These are phyloP conservation scores for Colletotrichum ledebouriae DNA, from an alignment of 2,329 filamentous ascomycete genomes.

Conservation along the genomic window DNA sequence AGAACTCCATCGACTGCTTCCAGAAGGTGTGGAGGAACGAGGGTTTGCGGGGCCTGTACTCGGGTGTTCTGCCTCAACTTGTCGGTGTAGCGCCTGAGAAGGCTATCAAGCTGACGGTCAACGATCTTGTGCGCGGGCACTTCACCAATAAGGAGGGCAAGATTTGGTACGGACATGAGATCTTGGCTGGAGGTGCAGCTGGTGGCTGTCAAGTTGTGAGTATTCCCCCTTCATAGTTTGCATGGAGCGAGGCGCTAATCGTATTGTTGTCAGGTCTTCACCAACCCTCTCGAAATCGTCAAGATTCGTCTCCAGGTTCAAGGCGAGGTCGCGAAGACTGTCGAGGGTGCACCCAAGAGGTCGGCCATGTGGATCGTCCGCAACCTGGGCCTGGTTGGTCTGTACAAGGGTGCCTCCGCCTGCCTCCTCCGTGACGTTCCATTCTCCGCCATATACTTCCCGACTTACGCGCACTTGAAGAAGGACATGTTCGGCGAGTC, in stretches of 20 bases:
- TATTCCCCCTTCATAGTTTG: constrained; percentile 46
- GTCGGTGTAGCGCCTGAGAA: constrained; percentile 99
- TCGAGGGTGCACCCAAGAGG: constrained; percentile 85
- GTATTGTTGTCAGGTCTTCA: constrained; percentile 78
- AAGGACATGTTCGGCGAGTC: constrained; percentile 93
- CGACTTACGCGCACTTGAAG: constrained; percentile 95
- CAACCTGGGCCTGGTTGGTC: constrained; percentile 91
- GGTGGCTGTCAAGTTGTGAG: constrained; percentile 96
- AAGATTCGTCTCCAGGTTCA: constrained; percentile 99
- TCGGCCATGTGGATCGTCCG: constrained; percentile 98
- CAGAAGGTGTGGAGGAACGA: constrained; percentile 94
- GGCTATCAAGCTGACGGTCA: constrained; percentile 98
- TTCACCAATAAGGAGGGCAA: constrained; percentile 81
- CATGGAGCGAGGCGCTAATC: constrained; percentile 31
- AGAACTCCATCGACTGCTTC: constrained; percentile 96
- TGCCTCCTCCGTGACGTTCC: constrained; percentile 96
- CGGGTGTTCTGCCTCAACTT: constrained; percentile 92
- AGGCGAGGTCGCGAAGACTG: constrained; percentile 91
- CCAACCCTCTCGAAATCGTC: constrained; percentile 98
- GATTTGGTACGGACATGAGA: constrained; percentile 79
- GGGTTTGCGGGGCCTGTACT: constrained; percentile 90
- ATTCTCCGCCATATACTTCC: constrained; percentile 99
- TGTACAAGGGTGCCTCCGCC: constrained; percentile 97
- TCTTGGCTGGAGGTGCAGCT: constrained; percentile 89
- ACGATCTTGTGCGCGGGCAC: constrained; percentile 86